Evolutionary conservation across 2,329 filamentous ascomycete genomes (phyloP).

Genomic region (Pyrenochaeta sp.): DNA sequence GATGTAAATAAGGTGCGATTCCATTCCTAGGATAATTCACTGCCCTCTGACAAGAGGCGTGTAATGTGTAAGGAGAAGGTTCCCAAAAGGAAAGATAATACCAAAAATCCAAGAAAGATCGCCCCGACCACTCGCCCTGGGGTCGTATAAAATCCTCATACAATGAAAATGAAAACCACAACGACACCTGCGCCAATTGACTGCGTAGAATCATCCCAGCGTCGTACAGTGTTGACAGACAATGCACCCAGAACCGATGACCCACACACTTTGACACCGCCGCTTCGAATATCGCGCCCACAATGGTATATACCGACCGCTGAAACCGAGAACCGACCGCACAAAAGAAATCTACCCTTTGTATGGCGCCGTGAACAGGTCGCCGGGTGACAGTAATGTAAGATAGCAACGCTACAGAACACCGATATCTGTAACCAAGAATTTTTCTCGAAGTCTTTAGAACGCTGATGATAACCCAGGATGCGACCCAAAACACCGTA

Average conservation of each 20-base stretch:
- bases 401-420: constrained; percentile 44
- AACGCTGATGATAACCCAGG: constrained; percentile 43
- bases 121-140: constrained; percentile 25
- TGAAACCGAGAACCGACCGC: constrained; percentile 43
- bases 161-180: constrained; percentile 37
- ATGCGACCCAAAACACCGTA: constrained; percentile 51
- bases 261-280: constrained; percentile 47
- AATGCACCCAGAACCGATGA: constrained; percentile 45
- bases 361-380: constrained; percentile 32
- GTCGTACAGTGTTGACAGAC: constrained; percentile 50
- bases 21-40: constrained; percentile 45
- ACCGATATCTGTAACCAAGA: constrained; percentile 46
- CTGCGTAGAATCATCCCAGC: constrained; percentile 51
- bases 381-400: constrained; percentile 42
- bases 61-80: constrained; percentile 40
- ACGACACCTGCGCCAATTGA: constrained; percentile 41
- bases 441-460: constrained; percentile 46
- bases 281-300: constrained; percentile 50
- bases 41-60: constrained; percentile 48
- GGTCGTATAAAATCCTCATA: constrained; percentile 44
- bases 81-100: constrained; percentile 30
- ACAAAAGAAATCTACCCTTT: constrained; percentile 54
- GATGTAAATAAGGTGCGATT: constrained; percentile 44
- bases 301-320: constrained; percentile 53
- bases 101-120: constrained; percentile 45